Evolutionary conservation across 768 basidiomycete species (phyloP), one percentile per base, ranked within the genome.

Genomic region (Pleurotus tuoliensis): DNA sequence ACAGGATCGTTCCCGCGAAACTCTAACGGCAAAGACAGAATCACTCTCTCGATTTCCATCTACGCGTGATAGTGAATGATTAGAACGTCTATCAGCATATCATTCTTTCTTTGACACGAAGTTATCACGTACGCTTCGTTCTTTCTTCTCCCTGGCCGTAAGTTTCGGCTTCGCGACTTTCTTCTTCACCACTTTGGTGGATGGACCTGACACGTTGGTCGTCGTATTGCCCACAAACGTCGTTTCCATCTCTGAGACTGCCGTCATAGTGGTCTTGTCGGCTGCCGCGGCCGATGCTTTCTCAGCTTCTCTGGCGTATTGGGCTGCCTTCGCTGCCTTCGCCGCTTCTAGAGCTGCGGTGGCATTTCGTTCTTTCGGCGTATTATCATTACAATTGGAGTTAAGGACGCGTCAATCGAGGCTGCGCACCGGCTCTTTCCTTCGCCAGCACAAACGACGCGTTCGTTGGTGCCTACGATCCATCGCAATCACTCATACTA

Each of bases 1-100:
- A 92, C 92, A 2, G 90, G 87, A 70, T 96, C 92, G 61, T 77
- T 88, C 7, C 94, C 94, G 20, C 94, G 82, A 67, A 94, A 98
- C 69, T 96, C 94, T 11, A 98, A 77, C 0, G 94, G 94, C 38
- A 96, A 75, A 54, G 81, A 83, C 22, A 85, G 79, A 13, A 95
- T 79, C 13, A 91, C 80, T 57, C 82, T 83, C 59, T 94, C 92
- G 30, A 88, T 73, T 50, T 80, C 79, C 59, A 86, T 66, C 82
- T 86, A 50, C 39, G 22, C 20, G 24, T 3, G 8, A 34, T 34
- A 34, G 30, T 34, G 9, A 34, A 34, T 34, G 11, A 2, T 34
- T 11, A 34, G 30, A 30, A 22, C 30, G 38, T 5, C 37, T 30
- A 30, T 30, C 1, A 30, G 30, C 7, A 30, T 30, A 30, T 30